Percentiles rank a stretch among this genome's conserved stretches.
These are phyloP conservation scores for Chytriomyces sp. DNA, from an alignment of 192 early-diverging fungal species.

Conservation along the genomic window DNA sequence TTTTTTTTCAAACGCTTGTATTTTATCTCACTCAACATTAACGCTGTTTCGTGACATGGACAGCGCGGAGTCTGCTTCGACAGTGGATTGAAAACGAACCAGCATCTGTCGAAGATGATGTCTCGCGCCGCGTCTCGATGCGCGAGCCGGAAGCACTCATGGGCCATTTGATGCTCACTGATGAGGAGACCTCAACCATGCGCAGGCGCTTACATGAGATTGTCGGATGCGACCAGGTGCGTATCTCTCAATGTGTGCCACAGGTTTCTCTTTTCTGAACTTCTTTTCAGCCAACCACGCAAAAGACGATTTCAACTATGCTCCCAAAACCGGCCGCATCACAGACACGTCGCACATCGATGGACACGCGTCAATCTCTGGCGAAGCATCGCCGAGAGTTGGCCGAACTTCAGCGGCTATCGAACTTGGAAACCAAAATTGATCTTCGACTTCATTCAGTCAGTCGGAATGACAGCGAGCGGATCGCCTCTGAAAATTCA, in stretches of 20 bases:
- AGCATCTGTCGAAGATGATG: constrained; percentile 5
- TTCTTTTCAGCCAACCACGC: neutral
- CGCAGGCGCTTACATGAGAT: neutral
- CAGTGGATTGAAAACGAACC: constrained; percentile 31
- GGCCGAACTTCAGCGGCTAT: constrained; percentile 4
- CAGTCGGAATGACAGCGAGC: too few relatives aligned
- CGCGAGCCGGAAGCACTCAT: neutral
- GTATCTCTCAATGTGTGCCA: neutral
- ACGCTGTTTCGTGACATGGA: neutral
- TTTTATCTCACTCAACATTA: neutral
- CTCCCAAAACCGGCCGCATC: neutral
- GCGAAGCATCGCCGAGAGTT: constrained; percentile 27
- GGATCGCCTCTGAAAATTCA: too few relatives aligned
- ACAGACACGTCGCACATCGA: neutral
- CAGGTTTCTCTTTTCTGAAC: too few relatives aligned
- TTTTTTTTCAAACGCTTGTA: neutral
- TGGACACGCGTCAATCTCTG: neutral
- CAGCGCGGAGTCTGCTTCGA: constrained; percentile 24
- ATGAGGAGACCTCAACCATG: neutral
- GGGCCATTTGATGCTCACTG: neutral
- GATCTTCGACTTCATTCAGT: too few relatives aligned
- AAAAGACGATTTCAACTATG: neutral
- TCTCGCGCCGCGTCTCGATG: constrained; percentile 4
- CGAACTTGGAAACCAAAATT: neutral
- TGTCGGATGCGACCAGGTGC: constrained; percentile 16